phyloP scores from a whole-genome alignment of 2,329 filamentous ascomycete species.

The Chaetomiaceae sp. region DNA sequence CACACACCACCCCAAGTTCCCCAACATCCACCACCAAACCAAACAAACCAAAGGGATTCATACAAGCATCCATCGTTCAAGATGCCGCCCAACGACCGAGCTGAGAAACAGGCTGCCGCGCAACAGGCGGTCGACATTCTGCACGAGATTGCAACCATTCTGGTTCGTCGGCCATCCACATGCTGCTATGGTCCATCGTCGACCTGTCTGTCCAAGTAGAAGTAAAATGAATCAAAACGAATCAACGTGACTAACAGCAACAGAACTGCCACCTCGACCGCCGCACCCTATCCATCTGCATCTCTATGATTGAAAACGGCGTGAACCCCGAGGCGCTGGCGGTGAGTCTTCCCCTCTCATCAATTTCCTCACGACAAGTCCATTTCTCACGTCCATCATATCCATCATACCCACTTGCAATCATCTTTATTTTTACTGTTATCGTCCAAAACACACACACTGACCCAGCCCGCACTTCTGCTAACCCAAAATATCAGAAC shows the following conservation, averaged over 20 bases:
- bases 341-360: conserved; percentile 49
- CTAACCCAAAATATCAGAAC: conserved; percentile 40
- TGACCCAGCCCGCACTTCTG: background rate
- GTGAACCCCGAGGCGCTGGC: conserved; percentile 93
- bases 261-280: conserved; percentile 94
- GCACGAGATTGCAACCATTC: conserved; percentile 79
- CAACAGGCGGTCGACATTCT: conserved; percentile 80
- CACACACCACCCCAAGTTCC: background rate
- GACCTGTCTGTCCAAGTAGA: too few species aligned
- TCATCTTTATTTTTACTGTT: too few species aligned
- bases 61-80: too few species aligned
- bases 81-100: conserved; percentile 45
- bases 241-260: background rate
- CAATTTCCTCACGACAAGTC: background rate
- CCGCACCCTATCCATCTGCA: conserved; percentile 86
- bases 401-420: too few species aligned
- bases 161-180: conserved; percentile 56
- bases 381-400: background rate
- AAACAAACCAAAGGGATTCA: too few species aligned
- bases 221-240: too few species aligned
- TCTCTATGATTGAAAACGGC: conserved; percentile 94
- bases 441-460: background rate
- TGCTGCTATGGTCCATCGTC: background rate
- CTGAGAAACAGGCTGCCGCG: conserved; percentile 67
- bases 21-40: background rate